phyloP scores from a whole-genome alignment of 129 eudicot genomes.

The Gnaphalium uliginosum region DNA sequence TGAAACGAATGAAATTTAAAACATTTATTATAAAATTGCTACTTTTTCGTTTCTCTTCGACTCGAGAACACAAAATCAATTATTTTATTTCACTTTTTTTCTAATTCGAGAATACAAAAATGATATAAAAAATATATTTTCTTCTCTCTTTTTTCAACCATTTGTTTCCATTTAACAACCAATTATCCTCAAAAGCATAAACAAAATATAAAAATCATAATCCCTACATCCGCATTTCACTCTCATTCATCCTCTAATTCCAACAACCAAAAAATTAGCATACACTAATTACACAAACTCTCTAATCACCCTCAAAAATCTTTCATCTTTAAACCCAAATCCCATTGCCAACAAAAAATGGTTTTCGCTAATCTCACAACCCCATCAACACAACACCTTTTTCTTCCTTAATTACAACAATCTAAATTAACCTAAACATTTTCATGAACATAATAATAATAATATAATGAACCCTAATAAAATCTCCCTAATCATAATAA shows the following conservation, averaged over 20 bases:
- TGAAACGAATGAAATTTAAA: too few species aligned
- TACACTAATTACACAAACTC: neutral
- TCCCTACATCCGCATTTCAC: conserved; percentile 13
- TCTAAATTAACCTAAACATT: neutral
- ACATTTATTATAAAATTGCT: too few species aligned
- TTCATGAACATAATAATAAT: neutral
- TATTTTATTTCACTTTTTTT: too few species aligned
- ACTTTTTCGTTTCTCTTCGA: too few species aligned
- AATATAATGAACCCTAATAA: conserved; percentile 29
- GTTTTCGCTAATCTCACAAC: conserved; percentile 20
- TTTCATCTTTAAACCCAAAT: conserved; percentile 28
- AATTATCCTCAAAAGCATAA: neutral
- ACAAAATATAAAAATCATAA: neutral
- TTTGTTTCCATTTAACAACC: too few species aligned
- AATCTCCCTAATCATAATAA: conserved; percentile 1
- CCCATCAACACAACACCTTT: neutral
- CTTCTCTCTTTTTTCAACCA: too few species aligned
- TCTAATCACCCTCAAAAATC: neutral
- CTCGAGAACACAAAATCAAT: too few species aligned
- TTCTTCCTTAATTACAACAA: neutral
- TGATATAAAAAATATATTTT: too few species aligned
- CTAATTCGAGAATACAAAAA: too few species aligned
- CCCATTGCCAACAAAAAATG: conserved; percentile 21
- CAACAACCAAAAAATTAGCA: conserved; percentile 2
- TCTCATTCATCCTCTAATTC: conserved; percentile 26